A percentile compares a stretch with the other conserved stretches of the same genome.
Evolutionary conservation across 2,329 filamentous ascomycete genomes (phyloP).

Genomic region (Beauveria pseudobassiana): DNA sequence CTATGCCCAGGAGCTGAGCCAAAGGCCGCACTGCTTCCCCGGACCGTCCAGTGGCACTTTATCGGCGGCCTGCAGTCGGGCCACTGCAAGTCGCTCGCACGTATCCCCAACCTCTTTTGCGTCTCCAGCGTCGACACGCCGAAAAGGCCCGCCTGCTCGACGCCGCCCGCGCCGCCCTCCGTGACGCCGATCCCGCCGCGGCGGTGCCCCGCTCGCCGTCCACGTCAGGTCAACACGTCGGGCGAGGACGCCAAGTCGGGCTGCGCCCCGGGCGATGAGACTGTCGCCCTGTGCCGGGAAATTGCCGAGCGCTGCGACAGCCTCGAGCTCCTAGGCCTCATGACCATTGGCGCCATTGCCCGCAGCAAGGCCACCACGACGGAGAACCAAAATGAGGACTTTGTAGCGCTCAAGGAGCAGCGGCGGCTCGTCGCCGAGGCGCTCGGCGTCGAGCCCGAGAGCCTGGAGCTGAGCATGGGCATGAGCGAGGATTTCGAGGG

Average conservation of each 20-base stretch:
- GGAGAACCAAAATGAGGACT: slow-evolving; percentile 89
- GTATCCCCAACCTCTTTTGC: slow-evolving; percentile 82
- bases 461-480: slow-evolving; percentile 91
- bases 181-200: slow-evolving; percentile 26
- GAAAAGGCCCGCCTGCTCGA: slow-evolving; percentile 85
- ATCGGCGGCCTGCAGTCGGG: slow-evolving; percentile 88
- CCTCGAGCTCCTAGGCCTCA: slow-evolving; percentile 71
- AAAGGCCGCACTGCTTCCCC: slow-evolving; percentile 73
- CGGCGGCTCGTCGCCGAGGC: slow-evolving; percentile 60
- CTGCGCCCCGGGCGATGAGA: slow-evolving; percentile 57
- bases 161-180: slow-evolving; percentile 60
- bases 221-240: slow-evolving; percentile 96
- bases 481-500: slow-evolving; percentile 97
- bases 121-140: slow-evolving; percentile 82
- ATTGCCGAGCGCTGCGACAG: slow-evolving; percentile 65
- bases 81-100: slow-evolving; percentile 82
- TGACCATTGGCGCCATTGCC: slow-evolving; percentile 97
- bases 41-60: slow-evolving; percentile 84
- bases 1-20: slow-evolving; percentile 81
- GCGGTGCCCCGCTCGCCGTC: slow-evolving; percentile 50
- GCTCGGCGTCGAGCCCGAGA: slow-evolving; percentile 35
- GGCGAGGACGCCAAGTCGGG: slow-evolving; percentile 83
- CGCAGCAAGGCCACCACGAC: slow-evolving; percentile 64
- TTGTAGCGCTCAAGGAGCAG: slow-evolving; percentile 59
- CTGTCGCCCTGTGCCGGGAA: slow-evolving; percentile 58